Evolutionary conservation across 139 green algal genomes (phyloP), one percentile per base, ranked within the genome.

Genomic region (Chlorella ohadii): DNA sequence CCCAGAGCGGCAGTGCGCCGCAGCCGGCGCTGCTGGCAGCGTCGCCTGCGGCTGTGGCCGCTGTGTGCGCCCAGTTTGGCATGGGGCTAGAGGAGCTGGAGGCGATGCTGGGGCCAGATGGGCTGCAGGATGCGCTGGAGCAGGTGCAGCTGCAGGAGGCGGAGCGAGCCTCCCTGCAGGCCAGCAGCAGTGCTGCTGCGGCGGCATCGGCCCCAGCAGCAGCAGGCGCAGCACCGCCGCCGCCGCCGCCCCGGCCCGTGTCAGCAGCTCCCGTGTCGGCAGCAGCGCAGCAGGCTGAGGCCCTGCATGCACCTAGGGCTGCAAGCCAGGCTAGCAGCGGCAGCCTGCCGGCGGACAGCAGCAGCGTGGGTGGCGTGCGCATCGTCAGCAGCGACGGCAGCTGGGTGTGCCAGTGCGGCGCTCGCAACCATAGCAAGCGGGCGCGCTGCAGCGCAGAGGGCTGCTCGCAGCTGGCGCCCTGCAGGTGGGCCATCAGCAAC

Each of bases 81-180:
- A 47, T 77, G 70, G 1, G 19, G 70, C 33, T 22, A n/a, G 41
- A n/a, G 25, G 70, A 59, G 9, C 39, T 59, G 39, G 70, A 56
- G 27, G 70, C 27, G 2, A 47, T 77, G 70, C 38, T 77, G 70
- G 12, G 25, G 0, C 39, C 70, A 0, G 70, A 77, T 20, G 70
- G 56, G 25, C 70, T 77, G 39, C 39, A 47, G 25, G 27, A 28
- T 9, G 70, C 70, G 27, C 70, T 77, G 70, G 70, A 77, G 70
- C 44, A 34, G 70, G 27, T 77, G 70, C 70, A 77, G 70, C 11
- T 55, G 41, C 39, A 57, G 27, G 41, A 20, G 70, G 44, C 44
- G 15, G 70, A 57, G 15, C 39, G 33, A 0, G 70, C 51, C 51
- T 19, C 51, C 51, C 51, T 59, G 51, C 51, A 59, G 51, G 51